These are phyloP conservation scores for Lippia alba DNA, from an alignment of 305 asterid genomes.

Conservation along the genomic window DNA sequence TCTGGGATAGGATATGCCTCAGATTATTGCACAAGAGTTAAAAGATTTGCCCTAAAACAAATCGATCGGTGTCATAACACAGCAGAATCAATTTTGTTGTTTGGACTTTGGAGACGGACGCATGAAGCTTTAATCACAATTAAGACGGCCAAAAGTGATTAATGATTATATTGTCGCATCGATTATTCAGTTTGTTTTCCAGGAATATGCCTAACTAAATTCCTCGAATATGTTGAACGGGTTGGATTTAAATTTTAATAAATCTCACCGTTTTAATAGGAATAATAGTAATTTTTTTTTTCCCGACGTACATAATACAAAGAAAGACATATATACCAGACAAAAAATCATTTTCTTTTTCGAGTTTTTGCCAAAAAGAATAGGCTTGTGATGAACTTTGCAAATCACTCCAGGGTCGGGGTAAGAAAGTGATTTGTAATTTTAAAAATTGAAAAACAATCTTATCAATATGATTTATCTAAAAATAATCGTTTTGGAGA, in stretches of 20 bases:
- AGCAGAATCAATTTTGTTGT: neutral
- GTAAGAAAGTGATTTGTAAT: no score
- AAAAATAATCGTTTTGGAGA: no score
- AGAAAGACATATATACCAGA: no score
- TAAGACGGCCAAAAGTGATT: neutral
- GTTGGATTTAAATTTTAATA: neutral
- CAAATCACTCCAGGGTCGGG: no score
- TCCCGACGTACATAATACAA: no score
- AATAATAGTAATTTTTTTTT: no score
- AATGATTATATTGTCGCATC: neutral
- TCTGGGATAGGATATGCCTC: conserved; percentile 20
- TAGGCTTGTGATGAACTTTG: no score
- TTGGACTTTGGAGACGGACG: neutral
- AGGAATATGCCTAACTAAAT: conserved; percentile 21
- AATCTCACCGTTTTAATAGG: neutral
- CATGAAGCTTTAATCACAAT: neutral
- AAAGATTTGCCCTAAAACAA: neutral
- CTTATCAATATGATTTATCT: no score
- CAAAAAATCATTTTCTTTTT: no score
- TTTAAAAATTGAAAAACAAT: no score
- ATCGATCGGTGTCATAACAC: neutral
- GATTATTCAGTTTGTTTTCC: neutral
- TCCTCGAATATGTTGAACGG: neutral
- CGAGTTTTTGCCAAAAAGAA: no score
- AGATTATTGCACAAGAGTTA: conserved; percentile 12